Base-by-base conservation (phyloP, 2,329 filamentous ascomycete genomes). In the Epichloe scottii region DNA sequence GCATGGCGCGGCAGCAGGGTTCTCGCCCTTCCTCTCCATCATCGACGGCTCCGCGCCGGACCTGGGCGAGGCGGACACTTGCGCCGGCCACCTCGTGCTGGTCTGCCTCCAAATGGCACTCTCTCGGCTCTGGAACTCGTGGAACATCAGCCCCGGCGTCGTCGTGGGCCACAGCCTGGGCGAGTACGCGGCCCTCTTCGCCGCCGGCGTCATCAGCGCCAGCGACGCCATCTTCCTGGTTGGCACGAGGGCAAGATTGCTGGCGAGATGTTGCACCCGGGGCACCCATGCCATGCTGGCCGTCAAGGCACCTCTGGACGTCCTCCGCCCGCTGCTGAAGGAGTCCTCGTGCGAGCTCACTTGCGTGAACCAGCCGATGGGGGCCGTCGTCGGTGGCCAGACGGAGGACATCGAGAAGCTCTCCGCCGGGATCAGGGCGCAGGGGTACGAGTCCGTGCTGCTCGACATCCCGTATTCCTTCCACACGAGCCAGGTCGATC, bases 221-320 rank as follows among this genome's bases (percentile, higher is more conserved):
- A 79, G 78, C 57, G 85, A 89, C 62, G 79, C 84, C 60, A 77
- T 91, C 51, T 83, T 82, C 56, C 72, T 90, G 1, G 84, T 89
- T 19, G 85, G 85, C 39, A 65, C 71, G 49, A 78, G 87, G 55
- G 85, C 85, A 15, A 70, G 77, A 60, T 71, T 88, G 15, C 71
- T 89, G 3, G 75, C 81, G 43, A 70, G 79, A 50, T 76, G 78
- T 56, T 89, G 85, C 69, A 80, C 75, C 17, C 71, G 76, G 12
- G 77, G 81, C 53, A 85, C 78, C 1, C 85, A 89, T 58, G 74
- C 75, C 34, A 79, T 78, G 74, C 61, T 77, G 46, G 71, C 73
- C 19, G 66, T 74, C 12, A 68, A 72, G 54, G 73, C 69, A 7
- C 66, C 71, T 0, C 66, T 74, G 8, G 68, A 46, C 71, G 76